phyloP scores from a whole-genome alignment of 768 basidiomycete species.

The Mycena epipterygia region DNA sequence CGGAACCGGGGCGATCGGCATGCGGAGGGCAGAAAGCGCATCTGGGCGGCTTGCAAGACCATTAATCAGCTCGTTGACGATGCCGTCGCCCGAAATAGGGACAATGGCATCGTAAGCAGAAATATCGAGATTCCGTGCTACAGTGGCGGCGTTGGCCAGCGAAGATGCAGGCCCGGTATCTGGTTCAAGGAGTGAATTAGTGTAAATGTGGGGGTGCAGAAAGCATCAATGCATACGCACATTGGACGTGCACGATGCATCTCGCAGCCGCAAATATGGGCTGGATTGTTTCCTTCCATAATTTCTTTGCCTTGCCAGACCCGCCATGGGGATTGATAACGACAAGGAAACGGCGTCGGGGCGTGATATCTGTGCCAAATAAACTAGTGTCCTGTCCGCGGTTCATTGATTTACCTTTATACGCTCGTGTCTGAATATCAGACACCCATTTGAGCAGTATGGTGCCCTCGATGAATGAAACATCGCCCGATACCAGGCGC shows the following conservation, averaged over 20 bases:
- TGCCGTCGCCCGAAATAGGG: conserved; percentile 70
- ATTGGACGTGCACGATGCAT: conserved; percentile 58
- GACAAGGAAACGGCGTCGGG: conserved; percentile 58
- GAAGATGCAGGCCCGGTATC: conserved; percentile 41
- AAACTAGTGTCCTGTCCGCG: neutral
- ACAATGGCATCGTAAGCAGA: conserved; percentile 64
- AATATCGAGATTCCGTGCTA: conserved; percentile 58
- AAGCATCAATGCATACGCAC: conserved; percentile 48
- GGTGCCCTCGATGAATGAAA: conserved; percentile 14
- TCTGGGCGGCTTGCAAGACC: conserved; percentile 64
- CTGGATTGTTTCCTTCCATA: conserved; percentile 59
- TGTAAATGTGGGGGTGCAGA: no score
- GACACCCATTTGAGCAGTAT: conserved; percentile 30
- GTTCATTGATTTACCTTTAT: conserved; percentile 15
- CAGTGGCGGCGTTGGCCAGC: conserved; percentile 58
- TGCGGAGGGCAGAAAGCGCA: conserved; percentile 57
- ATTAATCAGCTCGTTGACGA: conserved; percentile 71
- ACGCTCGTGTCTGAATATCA: conserved; percentile 26
- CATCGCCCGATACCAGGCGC: conserved; percentile 30
- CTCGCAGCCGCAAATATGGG: conserved; percentile 68
- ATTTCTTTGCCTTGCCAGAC: conserved; percentile 61
- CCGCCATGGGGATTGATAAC: conserved; percentile 72
- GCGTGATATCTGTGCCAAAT: conserved; percentile 50
- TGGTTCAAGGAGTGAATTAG: no score
- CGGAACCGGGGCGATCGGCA: conserved; percentile 68